Evolutionary conservation across 2,329 filamentous ascomycete genomes (phyloP), one percentile per base, ranked within the genome.

Genomic region (Alternaria tenuissima): DNA sequence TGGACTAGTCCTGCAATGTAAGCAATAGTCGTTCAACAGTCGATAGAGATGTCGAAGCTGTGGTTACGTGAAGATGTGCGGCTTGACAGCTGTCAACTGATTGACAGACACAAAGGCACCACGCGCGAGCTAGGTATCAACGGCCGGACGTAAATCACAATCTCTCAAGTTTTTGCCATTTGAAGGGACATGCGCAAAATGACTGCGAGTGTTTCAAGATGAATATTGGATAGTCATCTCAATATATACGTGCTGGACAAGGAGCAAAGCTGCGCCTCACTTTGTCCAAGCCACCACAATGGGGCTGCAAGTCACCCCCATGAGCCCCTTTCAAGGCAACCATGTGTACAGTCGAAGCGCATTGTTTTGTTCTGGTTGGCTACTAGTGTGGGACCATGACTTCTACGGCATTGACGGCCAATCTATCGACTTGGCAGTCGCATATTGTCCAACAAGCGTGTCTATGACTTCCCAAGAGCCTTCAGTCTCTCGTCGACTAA

Each of bases 401-500:
- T 59, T 55, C 24, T 24, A 14, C 52, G 38, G 56, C 52, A 39
- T 32, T 46, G 26, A 56, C 46, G 24, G 46, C 52, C 53, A 52
- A 48, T 32, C 46, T 32, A 48, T 47, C 22, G 16, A 47, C 53
- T 60, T 57, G 53, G 57, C 49, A 4, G 2, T 4, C 2, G 28
- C 22, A 14, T 4, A 7, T 18, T 20, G n/a, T n/a, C 9, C 49
- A 30, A 41, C 24, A 41, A 18, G 26, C 9, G 36, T 44, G 43
- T 28, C 47, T 46, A 28, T 63, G 67, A 77, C 55, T 76, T 77
- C 4, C 74, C 73, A 52, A 76, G 62, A 5, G 70, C 64, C 73
- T 83, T 82, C 74, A 91, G 77, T 74, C 85, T 89, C 78, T 91
- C 88, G 36, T 93, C 90, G 14, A 97, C 89, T 64, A 96, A 85